Percentiles rank a stretch among this genome's conserved stretches.
These are phyloP conservation scores for Arxiozyma slooffiae DNA, from an alignment of 1,139 yeast species.

Conservation along the genomic window DNA sequence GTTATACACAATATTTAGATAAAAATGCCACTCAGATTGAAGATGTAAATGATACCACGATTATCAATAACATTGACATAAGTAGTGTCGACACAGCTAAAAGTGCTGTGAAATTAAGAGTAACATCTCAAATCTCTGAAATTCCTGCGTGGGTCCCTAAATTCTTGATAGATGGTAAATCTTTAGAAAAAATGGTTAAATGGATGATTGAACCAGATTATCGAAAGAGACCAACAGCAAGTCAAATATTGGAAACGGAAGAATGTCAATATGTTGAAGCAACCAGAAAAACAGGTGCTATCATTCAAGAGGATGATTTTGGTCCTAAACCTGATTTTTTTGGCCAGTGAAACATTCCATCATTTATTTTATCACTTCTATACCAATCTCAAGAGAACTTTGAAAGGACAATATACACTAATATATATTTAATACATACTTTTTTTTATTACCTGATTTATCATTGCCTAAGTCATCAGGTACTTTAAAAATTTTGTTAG, in stretches of 20 bases:
- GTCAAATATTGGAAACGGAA: conserved; percentile 51
- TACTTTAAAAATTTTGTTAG: no score
- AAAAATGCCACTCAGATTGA: conserved; percentile 1
- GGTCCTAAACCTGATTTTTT: conserved; percentile 59
- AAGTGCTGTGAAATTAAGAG: not conserved
- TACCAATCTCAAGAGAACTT: not conserved
- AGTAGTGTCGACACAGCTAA: not conserved
- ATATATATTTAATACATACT: not conserved
- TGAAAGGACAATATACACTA: not conserved
- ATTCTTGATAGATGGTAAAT: conserved; percentile 66
- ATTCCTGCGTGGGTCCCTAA: conserved; percentile 78
- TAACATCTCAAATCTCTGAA: conserved; percentile 5
- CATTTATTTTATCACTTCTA: not conserved
- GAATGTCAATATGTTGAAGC: conserved; percentile 75
- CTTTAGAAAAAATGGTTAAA: conserved; percentile 69
- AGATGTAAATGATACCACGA: not conserved
- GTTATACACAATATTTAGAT: conserved; percentile 7
- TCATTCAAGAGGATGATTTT: conserved; percentile 90
- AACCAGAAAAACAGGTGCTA: conserved; percentile 87
- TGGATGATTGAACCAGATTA: conserved; percentile 90
- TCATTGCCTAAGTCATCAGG: no score
- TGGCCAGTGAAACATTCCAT: conserved; percentile 7
- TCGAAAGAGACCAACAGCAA: conserved; percentile 70
- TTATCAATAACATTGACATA: not conserved
- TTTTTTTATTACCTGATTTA: no score